phyloP scores from a whole-genome alignment of 1,139 yeast genomes.

The Zygoascus hellenicus region DNA sequence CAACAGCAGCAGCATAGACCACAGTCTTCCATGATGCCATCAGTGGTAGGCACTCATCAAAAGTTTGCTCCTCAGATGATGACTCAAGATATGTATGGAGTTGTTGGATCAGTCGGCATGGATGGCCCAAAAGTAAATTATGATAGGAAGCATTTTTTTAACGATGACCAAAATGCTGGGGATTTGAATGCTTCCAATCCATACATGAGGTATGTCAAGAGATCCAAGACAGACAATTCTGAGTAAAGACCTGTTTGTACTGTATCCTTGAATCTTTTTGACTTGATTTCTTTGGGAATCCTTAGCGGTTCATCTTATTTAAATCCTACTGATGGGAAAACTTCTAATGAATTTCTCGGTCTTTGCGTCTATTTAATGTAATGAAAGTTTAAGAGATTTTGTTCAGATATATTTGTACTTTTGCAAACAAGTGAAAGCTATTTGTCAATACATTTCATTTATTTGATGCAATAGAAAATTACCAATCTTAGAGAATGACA shows the following conservation, averaged over 20 bases:
- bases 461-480: too few species aligned
- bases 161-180: conserved; percentile 4
- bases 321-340: too few species aligned
- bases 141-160: conserved; percentile 7
- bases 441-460: too few species aligned
- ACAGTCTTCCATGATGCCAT: too few species aligned
- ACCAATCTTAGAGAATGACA: too few species aligned
- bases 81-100: not conserved
- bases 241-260: too few species aligned
- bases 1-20: too few species aligned
- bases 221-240: conserved; percentile 7
- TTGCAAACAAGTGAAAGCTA: too few species aligned
- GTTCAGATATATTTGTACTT: not conserved
- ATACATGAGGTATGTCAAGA: conserved; percentile 7
- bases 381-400: not conserved
- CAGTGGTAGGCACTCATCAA: not conserved
- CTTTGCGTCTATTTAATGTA: not conserved
- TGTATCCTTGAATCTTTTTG: too few species aligned
- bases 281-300: not conserved
- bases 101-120: not conserved
- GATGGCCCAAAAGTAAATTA: conserved; percentile 6
- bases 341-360: not conserved
- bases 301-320: not conserved
- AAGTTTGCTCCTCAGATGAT: conserved; percentile 2
- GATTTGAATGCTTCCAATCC: conserved; percentile 1